Evolutionary conservation across 345 rosid species (phyloP), one percentile per base, ranked within the genome.

Genomic region (Excoecaria agallocha): DNA sequence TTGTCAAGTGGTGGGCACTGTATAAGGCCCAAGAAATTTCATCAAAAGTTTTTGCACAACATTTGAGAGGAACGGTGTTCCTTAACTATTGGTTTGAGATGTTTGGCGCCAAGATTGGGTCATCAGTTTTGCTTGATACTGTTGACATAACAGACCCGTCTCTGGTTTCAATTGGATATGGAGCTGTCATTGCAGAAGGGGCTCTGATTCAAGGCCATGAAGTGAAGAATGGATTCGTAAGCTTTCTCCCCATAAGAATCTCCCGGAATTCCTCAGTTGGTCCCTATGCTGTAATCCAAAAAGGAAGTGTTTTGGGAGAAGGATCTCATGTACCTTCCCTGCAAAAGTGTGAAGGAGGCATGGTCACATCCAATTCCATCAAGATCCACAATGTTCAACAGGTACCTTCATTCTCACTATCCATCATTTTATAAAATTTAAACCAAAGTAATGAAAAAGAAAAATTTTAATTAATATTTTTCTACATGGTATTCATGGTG

Each of bases 1-100:
- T 86, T 68, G 85, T 89, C 6, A 89, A 82, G 79, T 89, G 91
- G 93, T 89, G 90, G 93, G 89, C 91, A 56, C 91, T 89, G 25
- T 89, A 87, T 77, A 89, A 86, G 78, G 87, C 73, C 52, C 90
- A 87, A 65, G 87, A 86, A 76, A 79, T 84, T 72, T 74, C 93
- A 68, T 84, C 90, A 2, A 86, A 77, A 74, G 89, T 86, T 66
- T 79, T 89, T 62, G 90, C 91, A 20, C 89, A 78, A 60, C 86
- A 89, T 78, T 79, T 86, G 73, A 85, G 90, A 76, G 94, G 91
- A 65, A 86, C 91, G 1, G 77, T 84, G 51, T 87, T 86, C 84
- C 86, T 89, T 8, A 89, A 89, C 22, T 84, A 80, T 60, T 87
- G 91, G 94, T 86, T 89, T 73, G 82, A 80, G 86, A 84, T 86